These are phyloP conservation scores for Cutaneotrichosporon sp. DNA, from an alignment of 1,284 basidiomycete genomes.

Conservation along the genomic window DNA sequence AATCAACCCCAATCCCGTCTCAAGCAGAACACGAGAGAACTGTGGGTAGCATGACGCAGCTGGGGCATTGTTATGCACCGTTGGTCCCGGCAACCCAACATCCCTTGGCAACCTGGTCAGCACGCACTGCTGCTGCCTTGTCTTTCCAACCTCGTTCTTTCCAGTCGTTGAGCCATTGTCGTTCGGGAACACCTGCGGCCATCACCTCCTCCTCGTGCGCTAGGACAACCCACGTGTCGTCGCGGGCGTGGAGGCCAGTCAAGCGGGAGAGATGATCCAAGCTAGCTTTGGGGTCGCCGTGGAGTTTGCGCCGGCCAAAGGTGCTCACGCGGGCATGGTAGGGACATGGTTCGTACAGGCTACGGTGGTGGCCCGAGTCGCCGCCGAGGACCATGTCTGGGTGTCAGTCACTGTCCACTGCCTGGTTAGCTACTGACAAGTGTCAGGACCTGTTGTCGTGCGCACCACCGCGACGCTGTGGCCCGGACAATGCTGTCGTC, in stretches of 20 bases:
- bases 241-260: slow-evolving; percentile 9
- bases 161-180: slow-evolving; percentile 15
- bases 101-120: neutral
- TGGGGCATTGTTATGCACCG: neutral
- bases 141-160: slow-evolving; percentile 14
- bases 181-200: slow-evolving; percentile 4
- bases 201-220: slow-evolving; percentile 15
- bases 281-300: slow-evolving; percentile 5
- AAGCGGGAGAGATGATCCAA: slow-evolving; percentile 7
- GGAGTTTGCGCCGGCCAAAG: slow-evolving; percentile 10
- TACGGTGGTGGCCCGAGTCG: slow-evolving; percentile 14
- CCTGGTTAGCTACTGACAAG: neutral
- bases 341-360: slow-evolving; percentile 16
- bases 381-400: slow-evolving; percentile 17
- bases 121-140: neutral
- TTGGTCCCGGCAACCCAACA: neutral
- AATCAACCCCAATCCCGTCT: too few relatives aligned
- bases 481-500: slow-evolving; percentile 12
- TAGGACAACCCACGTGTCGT: slow-evolving; percentile 15
- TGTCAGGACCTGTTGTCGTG: slow-evolving; percentile 4
- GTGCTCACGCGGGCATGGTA: slow-evolving; percentile 3
- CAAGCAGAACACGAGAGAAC: neutral
- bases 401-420: neutral
- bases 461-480: slow-evolving; percentile 14
- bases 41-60: neutral